These are phyloP conservation scores for Lipomyces lipofer DNA, from an alignment of 805 yeast genomes.

Conservation along the genomic window DNA sequence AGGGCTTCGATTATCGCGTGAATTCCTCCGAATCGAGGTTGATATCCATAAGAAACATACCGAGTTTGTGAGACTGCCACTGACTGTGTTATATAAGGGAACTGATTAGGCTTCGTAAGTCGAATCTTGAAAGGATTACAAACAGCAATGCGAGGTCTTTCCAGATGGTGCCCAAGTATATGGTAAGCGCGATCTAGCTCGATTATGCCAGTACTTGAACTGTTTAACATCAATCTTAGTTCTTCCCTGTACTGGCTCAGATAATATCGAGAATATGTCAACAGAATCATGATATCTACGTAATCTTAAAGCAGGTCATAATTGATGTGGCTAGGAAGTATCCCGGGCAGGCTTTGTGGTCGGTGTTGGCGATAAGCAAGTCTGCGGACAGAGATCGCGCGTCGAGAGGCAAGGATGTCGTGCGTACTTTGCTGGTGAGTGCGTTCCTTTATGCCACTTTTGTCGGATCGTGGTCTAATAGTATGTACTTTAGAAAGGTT, in stretches of 20 bases:
- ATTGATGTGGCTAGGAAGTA: constrained; percentile 59
- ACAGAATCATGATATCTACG: constrained; percentile 55
- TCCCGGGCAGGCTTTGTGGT: constrained; percentile 87
- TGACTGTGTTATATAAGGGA: not conserved
- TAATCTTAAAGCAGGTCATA: constrained; percentile 58
- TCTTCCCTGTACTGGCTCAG: constrained; percentile 88
- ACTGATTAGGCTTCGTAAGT: constrained; percentile 22
- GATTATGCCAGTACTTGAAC: too few relatives aligned
- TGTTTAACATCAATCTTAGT: too few relatives aligned
- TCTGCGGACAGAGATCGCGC: constrained; percentile 55
- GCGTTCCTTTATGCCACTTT: too few relatives aligned
- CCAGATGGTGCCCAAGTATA: constrained; percentile 51
- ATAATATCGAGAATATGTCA: constrained; percentile 76
- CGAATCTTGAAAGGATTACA: constrained; percentile 21
- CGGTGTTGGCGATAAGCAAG: constrained; percentile 66
- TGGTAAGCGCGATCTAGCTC: too few relatives aligned
- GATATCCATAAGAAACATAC: not conserved
- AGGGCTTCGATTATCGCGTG: too few relatives aligned
- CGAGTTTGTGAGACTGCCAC: too few relatives aligned
- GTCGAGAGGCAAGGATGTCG: constrained; percentile 49
- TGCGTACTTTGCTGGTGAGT: constrained; percentile 28
- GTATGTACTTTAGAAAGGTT: too few relatives aligned
- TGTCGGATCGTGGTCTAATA: too few relatives aligned
- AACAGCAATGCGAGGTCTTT: constrained; percentile 41
- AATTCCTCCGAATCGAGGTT: constrained; percentile 1